Conservation (phyloP, 768 basidiomycete genomes). For the Trichaptum fuscoviolaceum region DNA sequence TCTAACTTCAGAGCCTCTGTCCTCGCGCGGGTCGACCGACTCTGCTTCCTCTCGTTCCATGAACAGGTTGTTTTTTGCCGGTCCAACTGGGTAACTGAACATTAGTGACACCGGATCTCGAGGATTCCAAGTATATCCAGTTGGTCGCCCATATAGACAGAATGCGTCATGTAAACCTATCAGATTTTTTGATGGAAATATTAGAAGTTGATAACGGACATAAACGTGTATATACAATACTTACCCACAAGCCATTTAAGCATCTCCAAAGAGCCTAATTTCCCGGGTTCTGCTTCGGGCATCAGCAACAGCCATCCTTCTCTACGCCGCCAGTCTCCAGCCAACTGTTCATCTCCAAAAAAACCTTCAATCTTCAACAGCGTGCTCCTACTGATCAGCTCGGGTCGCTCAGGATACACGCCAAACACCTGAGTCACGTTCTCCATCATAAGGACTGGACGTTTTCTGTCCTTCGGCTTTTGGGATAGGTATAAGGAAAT, state of each 20-base stretch:
- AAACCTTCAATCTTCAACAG: slow-evolving; percentile 89
- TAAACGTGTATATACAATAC: slow-evolving; percentile 20
- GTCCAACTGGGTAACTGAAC: slow-evolving; percentile 91
- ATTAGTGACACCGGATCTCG: slow-evolving; percentile 77
- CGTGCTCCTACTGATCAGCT: slow-evolving; percentile 82
- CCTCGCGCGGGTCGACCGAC: slow-evolving; percentile 68
- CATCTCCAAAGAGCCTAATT: slow-evolving; percentile 73
- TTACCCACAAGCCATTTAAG: slow-evolving; percentile 85
- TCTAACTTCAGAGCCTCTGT: slow-evolving; percentile 68
- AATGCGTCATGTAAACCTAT: slow-evolving; percentile 83
- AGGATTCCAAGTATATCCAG: slow-evolving; percentile 85
- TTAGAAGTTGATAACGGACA: background rate
- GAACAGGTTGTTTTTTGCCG: slow-evolving; percentile 81
- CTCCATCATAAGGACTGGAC: slow-evolving; percentile 61
- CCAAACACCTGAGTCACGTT: slow-evolving; percentile 83
- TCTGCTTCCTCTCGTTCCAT: slow-evolving; percentile 81
- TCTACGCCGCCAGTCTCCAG: slow-evolving; percentile 59
- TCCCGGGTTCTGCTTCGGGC: slow-evolving; percentile 72
- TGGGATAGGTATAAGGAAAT: slow-evolving; percentile 58
- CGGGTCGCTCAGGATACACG: slow-evolving; percentile 94
- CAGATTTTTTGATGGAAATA: slow-evolving; percentile 2
- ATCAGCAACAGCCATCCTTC: slow-evolving; percentile 89
- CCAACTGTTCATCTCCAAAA: slow-evolving; percentile 71
- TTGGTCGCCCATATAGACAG: slow-evolving; percentile 83
- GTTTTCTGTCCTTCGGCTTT: slow-evolving; percentile 73